Conservation (phyloP, 371 early-diverging fungal genomes). For the Mucor ambiguus region DNA sequence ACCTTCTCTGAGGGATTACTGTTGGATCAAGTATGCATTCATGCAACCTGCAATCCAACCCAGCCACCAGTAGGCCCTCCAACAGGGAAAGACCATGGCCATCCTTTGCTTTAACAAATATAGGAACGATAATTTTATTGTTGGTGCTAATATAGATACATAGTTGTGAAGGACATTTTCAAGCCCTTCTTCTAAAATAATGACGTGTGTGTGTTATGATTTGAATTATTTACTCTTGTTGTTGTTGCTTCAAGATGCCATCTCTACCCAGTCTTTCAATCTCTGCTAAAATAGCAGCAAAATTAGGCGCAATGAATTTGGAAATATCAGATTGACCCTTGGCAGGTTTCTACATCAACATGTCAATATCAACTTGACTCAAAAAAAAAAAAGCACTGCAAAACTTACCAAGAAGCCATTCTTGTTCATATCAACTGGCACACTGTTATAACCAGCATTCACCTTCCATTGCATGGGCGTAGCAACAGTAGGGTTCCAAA, state of each 20-base stretch:
- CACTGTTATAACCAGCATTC: constrained; percentile 61
- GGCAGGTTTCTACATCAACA: constrained; percentile 36
- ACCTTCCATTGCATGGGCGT: constrained; percentile 70
- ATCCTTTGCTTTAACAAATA: no score
- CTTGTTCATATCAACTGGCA: constrained; percentile 59
- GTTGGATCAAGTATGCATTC: no score
- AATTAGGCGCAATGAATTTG: constrained; percentile 65
- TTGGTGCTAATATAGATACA: neutral
- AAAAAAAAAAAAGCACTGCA: no score
- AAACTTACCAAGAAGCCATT: constrained; percentile 53
- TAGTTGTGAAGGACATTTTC: neutral
- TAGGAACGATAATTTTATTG: neutral
- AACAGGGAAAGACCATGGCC: no score
- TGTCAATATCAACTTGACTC: neutral
- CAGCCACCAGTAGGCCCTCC: no score
- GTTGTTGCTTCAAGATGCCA: constrained; percentile 10
- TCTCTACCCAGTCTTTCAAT: constrained; percentile 49
- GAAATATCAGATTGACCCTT: constrained; percentile 44
- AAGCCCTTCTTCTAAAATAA: neutral
- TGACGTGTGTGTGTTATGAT: neutral
- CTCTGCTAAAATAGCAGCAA: constrained; percentile 69
- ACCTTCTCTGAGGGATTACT: no score
- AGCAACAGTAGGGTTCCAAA: constrained; percentile 64
- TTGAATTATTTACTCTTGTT: constrained; percentile 1
- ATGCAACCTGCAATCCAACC: no score